Percentiles rank a stretch among this genome's conserved stretches.
phyloP scores from a whole-genome alignment of 2,329 filamentous ascomycete species.

The Raffaelea deltoideospora region DNA sequence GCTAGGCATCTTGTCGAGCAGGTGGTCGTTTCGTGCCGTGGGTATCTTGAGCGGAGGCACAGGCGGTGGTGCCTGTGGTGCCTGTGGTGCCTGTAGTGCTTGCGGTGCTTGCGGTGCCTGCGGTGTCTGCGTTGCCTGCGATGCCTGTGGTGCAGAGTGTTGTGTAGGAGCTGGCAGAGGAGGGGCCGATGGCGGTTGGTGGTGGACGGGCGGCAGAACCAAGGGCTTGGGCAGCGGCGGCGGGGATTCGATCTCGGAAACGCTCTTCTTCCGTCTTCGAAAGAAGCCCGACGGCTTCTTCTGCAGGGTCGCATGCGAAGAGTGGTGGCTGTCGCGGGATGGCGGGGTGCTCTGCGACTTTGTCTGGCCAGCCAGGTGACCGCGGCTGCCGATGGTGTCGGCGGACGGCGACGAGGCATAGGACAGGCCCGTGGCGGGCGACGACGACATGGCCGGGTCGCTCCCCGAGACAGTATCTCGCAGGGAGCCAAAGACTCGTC shows the following conservation, averaged over 20 bases:
- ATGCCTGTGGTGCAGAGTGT: not conserved
- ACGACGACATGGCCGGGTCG: slow-evolving; percentile 6
- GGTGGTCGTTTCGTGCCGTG: slow-evolving; percentile 15
- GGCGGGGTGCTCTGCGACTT: slow-evolving; percentile 33
- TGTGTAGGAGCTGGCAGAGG: slow-evolving; percentile 8
- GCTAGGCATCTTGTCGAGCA: slow-evolving; percentile 28
- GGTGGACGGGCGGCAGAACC: slow-evolving; percentile 2
- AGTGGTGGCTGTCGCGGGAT: slow-evolving; percentile 34
- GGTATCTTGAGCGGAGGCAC: slow-evolving; percentile 18
- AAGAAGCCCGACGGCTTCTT: slow-evolving; percentile 96
- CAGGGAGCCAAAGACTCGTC: slow-evolving; percentile 73
- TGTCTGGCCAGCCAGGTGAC: slow-evolving; percentile 26
- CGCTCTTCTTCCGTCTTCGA: slow-evolving; percentile 79
- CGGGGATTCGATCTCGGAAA: slow-evolving; percentile 45
- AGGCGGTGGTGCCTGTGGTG: slow-evolving; percentile 21
- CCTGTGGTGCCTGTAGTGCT: slow-evolving; percentile 11
- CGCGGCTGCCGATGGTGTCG: slow-evolving; percentile 18
- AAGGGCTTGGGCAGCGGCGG: slow-evolving; percentile 39
- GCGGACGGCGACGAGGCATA: slow-evolving; percentile 12
- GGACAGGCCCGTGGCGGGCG: slow-evolving; percentile 8
- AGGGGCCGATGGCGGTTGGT: slow-evolving; percentile 3
- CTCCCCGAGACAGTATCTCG: slow-evolving; percentile 26
- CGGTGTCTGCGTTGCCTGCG: too few species aligned
- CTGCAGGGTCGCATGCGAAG: slow-evolving; percentile 40
- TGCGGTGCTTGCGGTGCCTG: not conserved